Evolutionary conservation across 2,329 filamentous ascomycete genomes (phyloP), one percentile per base, ranked within the genome.

Genomic region (Coniochaeta sp.): DNA sequence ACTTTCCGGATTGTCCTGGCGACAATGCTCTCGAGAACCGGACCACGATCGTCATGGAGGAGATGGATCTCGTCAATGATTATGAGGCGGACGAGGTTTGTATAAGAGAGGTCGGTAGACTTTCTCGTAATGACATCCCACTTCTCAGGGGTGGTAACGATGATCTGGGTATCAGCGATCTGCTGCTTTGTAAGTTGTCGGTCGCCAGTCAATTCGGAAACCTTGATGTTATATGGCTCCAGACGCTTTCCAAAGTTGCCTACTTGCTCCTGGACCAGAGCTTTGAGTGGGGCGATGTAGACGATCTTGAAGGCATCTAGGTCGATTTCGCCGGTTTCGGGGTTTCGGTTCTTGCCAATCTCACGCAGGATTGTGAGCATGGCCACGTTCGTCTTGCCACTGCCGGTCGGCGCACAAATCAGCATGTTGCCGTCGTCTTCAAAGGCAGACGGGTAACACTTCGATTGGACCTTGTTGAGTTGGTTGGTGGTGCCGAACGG

Each of bases 111-210:
- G 72, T 99, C 96, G 1, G 93, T 97, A 7, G 93, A 93, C 75
- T 99, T 99, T 75, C 96, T 87, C 6, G 96, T 99, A 67, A 99
- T 97, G 66, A 99, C 93, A 75, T 99, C 95, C 90, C 92, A 99
- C 77, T 99, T 99, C 75, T 99, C 95, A 22, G 95, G 95, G 0
- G 95, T 99, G 0, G 95, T 99, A 61, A 99, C 93, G 67, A 99
- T 99, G 67, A 99, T 88, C 73, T 99, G 93, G 0, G 95, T 99
- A 69, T 99, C 95, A 1, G 93, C 87, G 64, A 99, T 98, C 79
- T 99, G 95, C 73, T 96, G 92, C 76, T 99, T 99, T 22, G 93
- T 99, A 71, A 99, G 88, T 75, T 98, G 95, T 58, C 95, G 90
- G 77, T 99, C 95, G 78, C 95, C 95, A 63, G 95, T 99, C 69